These are phyloP conservation scores for Lepiota brunneoincarnata DNA, from an alignment of 768 basidiomycete species.

Conservation along the genomic window DNA sequence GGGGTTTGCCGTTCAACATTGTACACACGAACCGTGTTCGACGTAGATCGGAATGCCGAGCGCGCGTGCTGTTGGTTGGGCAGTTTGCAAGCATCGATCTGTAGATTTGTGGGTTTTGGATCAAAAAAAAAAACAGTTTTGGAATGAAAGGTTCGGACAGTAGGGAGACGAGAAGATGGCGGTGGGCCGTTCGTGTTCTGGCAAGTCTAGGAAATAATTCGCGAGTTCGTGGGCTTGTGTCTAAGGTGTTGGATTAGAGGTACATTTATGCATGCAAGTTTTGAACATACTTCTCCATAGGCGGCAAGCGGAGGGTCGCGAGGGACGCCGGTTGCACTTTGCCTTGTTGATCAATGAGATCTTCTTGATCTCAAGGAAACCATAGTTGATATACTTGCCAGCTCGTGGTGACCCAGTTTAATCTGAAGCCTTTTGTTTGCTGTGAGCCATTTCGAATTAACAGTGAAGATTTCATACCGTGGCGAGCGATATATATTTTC, in stretches of 20 bases:
- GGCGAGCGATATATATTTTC: slow-evolving; percentile 66
- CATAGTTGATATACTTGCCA: slow-evolving; percentile 48
- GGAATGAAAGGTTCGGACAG: slow-evolving; percentile 41
- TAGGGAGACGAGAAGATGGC: slow-evolving; percentile 85
- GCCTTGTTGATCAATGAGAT: slow-evolving; percentile 38
- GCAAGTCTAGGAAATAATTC: slow-evolving; percentile 58
- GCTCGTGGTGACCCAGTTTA: slow-evolving; percentile 66
- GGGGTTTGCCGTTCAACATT: not conserved
- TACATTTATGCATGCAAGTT: slow-evolving; percentile 1
- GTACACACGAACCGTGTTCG: slow-evolving; percentile 65
- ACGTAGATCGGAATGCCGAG: slow-evolving; percentile 69
- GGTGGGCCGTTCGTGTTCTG: slow-evolving; percentile 66
- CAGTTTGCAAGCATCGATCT: slow-evolving; percentile 90
- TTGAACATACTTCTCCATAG: slow-evolving; percentile 54
- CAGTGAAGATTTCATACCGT: slow-evolving; percentile 39
- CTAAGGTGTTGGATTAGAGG: slow-evolving; percentile 26
- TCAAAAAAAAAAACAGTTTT: not conserved
- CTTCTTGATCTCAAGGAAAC: not conserved
- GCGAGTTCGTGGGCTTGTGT: slow-evolving; percentile 75
- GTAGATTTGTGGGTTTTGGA: not conserved
- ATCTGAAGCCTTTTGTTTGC: slow-evolving; percentile 61
- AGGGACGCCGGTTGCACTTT: slow-evolving; percentile 61
- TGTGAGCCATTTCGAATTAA: slow-evolving; percentile 3
- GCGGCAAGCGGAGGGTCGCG: slow-evolving; percentile 74
- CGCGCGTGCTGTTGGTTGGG: slow-evolving; percentile 58